Evolutionary conservation across 805 yeast genomes (phyloP).

Genomic region (Wickerhamiella alocasiicola): DNA sequence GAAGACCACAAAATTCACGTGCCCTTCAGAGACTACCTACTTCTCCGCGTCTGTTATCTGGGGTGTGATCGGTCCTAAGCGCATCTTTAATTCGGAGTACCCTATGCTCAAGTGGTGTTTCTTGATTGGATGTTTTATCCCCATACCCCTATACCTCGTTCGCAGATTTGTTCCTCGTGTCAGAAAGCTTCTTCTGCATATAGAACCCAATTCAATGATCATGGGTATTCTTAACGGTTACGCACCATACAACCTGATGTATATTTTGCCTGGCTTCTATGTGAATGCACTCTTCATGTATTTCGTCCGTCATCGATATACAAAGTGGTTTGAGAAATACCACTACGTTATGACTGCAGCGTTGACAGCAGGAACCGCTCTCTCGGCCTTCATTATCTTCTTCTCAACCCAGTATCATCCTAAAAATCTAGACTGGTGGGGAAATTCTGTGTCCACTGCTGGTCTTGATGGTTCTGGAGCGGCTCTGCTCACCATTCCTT

Average conservation of each 20-base stretch:
- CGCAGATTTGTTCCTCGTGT: conserved; percentile 18
- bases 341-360: conserved; percentile 43
- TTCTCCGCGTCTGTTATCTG: no score
- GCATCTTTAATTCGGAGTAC: conserved; percentile 47
- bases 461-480: conserved; percentile 18
- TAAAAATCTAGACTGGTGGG: conserved; percentile 47
- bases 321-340: conserved; percentile 42
- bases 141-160: conserved; percentile 18
- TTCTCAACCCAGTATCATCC: no score
- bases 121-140: conserved; percentile 36
- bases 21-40: conserved; percentile 28
- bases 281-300: conserved; percentile 10
- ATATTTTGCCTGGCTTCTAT: conserved; percentile 14
- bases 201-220: conserved; percentile 35
- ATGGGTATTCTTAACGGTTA: conserved; percentile 10
- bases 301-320: conserved; percentile 33
- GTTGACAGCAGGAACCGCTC: conserved; percentile 49
- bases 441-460: conserved; percentile 29
- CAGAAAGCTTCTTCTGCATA: conserved; percentile 24
- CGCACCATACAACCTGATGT: conserved; percentile 20
- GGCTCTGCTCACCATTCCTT: not conserved
- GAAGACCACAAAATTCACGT: conserved; percentile 29
- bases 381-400: conserved; percentile 44
- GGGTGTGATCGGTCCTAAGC: conserved; percentile 39
- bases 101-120: no score